Conservation (phyloP, 2,329 filamentous ascomycete genomes). For the Sporothrix sp. region DNA sequence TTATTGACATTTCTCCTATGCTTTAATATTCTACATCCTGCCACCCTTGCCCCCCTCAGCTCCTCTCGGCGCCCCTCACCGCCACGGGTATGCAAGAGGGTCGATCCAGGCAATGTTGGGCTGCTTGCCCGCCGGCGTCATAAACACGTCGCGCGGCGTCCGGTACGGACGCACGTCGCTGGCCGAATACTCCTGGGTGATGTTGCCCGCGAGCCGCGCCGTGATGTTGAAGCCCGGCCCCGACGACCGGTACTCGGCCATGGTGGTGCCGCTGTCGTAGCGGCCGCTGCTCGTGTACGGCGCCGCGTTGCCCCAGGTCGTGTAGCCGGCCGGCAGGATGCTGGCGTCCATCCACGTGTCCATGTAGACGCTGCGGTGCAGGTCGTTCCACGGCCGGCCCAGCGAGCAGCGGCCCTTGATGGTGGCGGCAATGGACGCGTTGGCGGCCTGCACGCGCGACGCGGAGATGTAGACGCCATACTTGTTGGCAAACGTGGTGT, state of each 20-base stretch:
- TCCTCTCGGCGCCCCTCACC: too few species aligned
- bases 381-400: slow-evolving; percentile 53
- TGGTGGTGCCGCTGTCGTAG: slow-evolving; percentile 38
- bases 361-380: slow-evolving; percentile 48
- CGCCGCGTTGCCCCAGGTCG: not conserved
- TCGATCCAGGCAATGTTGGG: slow-evolving; percentile 18
- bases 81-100: slow-evolving; percentile 14
- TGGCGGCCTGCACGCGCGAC: slow-evolving; percentile 44
- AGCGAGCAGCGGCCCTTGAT: slow-evolving; percentile 41
- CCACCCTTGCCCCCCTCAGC: too few species aligned
- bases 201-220: slow-evolving; percentile 28
- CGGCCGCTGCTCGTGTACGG: slow-evolving; percentile 35
- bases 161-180: slow-evolving; percentile 25
- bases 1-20: too few species aligned
- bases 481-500: slow-evolving; percentile 4
- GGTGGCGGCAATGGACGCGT: slow-evolving; percentile 31
- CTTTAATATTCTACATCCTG: too few species aligned
- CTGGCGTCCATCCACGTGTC: slow-evolving; percentile 42
- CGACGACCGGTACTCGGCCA: slow-evolving; percentile 44
- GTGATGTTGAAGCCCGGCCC: slow-evolving; percentile 46
- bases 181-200: slow-evolving; percentile 21
- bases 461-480: slow-evolving; percentile 49
- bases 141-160: slow-evolving; percentile 20
- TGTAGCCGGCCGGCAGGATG: slow-evolving; percentile 45
- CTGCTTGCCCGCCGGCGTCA: slow-evolving; percentile 14